phyloP scores from a whole-genome alignment of 768 basidiomycete species.

The Hortiboletus flavorubellus region DNA sequence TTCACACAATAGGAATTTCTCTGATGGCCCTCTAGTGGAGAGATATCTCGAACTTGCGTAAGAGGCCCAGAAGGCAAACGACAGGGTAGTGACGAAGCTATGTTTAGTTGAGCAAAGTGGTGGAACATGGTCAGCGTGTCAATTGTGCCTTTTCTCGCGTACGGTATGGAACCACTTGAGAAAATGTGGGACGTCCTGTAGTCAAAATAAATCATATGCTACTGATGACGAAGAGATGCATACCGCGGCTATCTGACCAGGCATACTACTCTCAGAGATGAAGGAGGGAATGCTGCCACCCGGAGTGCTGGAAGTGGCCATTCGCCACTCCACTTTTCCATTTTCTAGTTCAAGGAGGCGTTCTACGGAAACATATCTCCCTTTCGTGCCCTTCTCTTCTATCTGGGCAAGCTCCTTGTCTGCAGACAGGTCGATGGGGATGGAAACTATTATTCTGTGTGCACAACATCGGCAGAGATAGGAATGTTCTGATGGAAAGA shows the following conservation, averaged over 20 bases:
- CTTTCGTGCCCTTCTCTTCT: slow-evolving; percentile 63
- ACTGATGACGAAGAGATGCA: neutral
- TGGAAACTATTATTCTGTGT: slow-evolving; percentile 45
- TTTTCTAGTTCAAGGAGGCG: slow-evolving; percentile 56
- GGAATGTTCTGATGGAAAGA: neutral
- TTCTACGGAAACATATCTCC: slow-evolving; percentile 70
- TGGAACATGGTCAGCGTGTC: neutral
- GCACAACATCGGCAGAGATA: neutral
- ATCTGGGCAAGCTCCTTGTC: slow-evolving; percentile 56
- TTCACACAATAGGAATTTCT: neutral
- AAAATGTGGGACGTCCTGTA: slow-evolving; percentile 71
- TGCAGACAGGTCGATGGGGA: slow-evolving; percentile 63
- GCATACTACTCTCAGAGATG: slow-evolving; percentile 57
- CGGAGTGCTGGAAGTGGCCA: slow-evolving; percentile 74
- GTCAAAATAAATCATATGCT: slow-evolving; percentile 1
- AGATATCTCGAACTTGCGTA: slow-evolving; percentile 82
- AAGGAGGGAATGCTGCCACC: slow-evolving; percentile 69
- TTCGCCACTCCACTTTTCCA: slow-evolving; percentile 71
- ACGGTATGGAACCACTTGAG: slow-evolving; percentile 56
- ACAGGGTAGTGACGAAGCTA: neutral
- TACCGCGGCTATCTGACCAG: slow-evolving; percentile 62
- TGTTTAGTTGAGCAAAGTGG: neutral
- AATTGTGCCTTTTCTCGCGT: slow-evolving; percentile 16
- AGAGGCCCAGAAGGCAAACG: neutral
- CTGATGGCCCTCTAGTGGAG: slow-evolving; percentile 52